Base-by-base conservation (phyloP, 164 flowering plant species). In the Amborella trichopoda region DNA sequence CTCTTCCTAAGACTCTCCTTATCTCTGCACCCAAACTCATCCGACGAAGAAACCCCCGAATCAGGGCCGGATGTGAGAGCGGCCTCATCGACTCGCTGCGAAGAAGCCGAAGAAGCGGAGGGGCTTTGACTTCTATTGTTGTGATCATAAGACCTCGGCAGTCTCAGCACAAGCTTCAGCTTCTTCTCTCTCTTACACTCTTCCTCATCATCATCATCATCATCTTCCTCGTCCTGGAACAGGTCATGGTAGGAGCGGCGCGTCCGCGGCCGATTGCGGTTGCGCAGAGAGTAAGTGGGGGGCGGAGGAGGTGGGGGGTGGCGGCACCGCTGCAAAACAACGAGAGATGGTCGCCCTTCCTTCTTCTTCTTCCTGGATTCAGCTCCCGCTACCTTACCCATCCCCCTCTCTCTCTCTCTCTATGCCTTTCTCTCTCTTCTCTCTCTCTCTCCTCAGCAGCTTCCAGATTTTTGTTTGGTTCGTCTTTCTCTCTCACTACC, bases 331-430 rank as follows among this genome's bases (percentile, higher is more conserved):
- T 83, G 86, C 42, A 80, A 75, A 56, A 78, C 89, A 12, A 72
- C 25, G 6, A 81, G 77, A 43, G 90, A 75, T 16, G 96, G 96
- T 0, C 96, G 76, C 28, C 94, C 96, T 76, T 80, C 80, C 68
- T 79, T 84, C 79, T 73, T 83, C 87, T 64, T 74, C 74, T 58
- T 75, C 76, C 52, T 53, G 11, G 34, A 9, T 14, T 38, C 41
- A 19, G 41, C 41, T 56, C 54, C 65, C 52, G 53, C 59, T 52
- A 52, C 53, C 61, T 56, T 56, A 44, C 61, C 61, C 58, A 55
- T 55, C 40, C 18, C 44, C 18, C 23, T 43, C 23, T 44, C 40
- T 16, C 18, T 33, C 47, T 30, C 16, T n/a, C 20, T 38, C 20
- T 38, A 4, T 22, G 4, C 20, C 20, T 38, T 38, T 38, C 20